A percentile compares a stretch with the other conserved stretches of the same genome.
Conservation (phyloP, 2,329 filamentous ascomycete species). For the Alternaria alternata region DNA sequence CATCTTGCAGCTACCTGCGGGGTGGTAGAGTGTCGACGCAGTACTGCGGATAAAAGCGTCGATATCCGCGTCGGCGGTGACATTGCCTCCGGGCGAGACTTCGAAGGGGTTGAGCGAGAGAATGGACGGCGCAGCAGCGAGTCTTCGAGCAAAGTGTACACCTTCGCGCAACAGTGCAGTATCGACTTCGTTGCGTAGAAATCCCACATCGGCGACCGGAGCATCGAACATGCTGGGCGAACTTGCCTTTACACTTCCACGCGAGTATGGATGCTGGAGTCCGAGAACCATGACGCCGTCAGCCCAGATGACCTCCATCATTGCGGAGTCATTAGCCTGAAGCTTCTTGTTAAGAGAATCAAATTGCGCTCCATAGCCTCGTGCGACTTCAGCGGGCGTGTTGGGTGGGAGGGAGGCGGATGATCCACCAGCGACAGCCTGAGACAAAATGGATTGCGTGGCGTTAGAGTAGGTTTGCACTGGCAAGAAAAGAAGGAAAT, state of each 20-base stretch:
- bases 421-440: conserved; percentile 24
- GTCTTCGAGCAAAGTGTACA: conserved; percentile 27
- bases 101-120: conserved; percentile 31
- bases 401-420: conserved; percentile 25
- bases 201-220: conserved; percentile 34
- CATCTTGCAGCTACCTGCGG: conserved; percentile 38
- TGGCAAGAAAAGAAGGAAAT: conserved; percentile 35
- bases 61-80: conserved; percentile 28
- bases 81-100: conserved; percentile 28
- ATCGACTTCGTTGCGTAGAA: conserved; percentile 37
- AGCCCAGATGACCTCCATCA: conserved; percentile 32
- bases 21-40: conserved; percentile 34
- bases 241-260: conserved; percentile 34
- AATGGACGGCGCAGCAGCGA: conserved; percentile 22
- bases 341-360: conserved; percentile 28
- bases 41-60: conserved; percentile 24
- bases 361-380: conserved; percentile 28
- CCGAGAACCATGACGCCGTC: conserved; percentile 27
- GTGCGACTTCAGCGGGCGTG: conserved; percentile 25
- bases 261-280: conserved; percentile 36
- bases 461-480: conserved; percentile 29
- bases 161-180: conserved; percentile 30
- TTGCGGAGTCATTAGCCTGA: conserved; percentile 22
- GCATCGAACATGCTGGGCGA: conserved; percentile 32
- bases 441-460: conserved; percentile 20